A percentile compares a stretch with the other conserved stretches of the same genome.
phyloP scores from a whole-genome alignment of 148 eudicot genomes.

The Rhododendron williamsianum region DNA sequence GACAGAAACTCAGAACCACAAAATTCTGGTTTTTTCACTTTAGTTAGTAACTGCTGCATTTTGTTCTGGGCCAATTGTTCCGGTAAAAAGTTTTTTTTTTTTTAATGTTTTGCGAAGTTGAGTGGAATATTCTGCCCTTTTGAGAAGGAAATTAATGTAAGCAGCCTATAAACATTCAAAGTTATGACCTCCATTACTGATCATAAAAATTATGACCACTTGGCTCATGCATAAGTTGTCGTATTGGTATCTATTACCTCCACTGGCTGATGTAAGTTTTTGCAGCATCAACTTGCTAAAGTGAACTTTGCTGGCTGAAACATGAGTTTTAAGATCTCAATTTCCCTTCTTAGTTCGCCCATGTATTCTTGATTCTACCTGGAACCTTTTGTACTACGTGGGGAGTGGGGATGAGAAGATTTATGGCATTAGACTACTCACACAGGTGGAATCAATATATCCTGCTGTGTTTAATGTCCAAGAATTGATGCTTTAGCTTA shows the following conservation, averaged over 20 bases:
- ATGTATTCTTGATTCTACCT: neutral
- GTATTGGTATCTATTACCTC: neutral
- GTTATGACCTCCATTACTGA: neutral
- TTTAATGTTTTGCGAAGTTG: neutral
- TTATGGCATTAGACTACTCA: neutral
- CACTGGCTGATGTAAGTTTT: neutral
- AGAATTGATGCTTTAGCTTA: neutral
- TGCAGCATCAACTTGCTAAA: neutral
- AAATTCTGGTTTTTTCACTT: neutral
- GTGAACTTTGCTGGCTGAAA: neutral
- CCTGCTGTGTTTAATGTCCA: neutral
- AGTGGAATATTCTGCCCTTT: neutral
- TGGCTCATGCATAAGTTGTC: neutral
- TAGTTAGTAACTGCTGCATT: constrained; percentile 1
- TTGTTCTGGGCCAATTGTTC: neutral
- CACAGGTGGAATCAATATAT: neutral
- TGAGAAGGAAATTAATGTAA: neutral
- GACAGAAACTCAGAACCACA: neutral
- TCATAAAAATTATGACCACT: neutral
- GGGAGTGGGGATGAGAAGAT: neutral
- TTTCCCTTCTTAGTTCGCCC: neutral
- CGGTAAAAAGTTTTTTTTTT: neutral
- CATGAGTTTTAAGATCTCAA: neutral
- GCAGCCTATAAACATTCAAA: neutral
- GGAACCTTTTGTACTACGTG: neutral